A percentile compares a stretch with the other conserved stretches of the same genome.
Evolutionary conservation across 148 eudicot genomes (phyloP).

Genomic region (Tetragonia tetragonoides): DNA sequence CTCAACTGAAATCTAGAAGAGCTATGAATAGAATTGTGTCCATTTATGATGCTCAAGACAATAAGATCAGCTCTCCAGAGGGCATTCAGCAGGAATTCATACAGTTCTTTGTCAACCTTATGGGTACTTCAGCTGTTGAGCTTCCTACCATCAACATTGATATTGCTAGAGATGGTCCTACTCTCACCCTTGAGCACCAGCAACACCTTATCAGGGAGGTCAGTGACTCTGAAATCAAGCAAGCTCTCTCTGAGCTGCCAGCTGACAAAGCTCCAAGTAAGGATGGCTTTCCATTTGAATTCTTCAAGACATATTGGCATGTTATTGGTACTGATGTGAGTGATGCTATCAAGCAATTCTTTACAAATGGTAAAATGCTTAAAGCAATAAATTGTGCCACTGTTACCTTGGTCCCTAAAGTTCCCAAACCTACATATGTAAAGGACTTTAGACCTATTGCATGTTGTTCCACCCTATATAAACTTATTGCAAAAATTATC

Average conservation of each 20-base stretch:
- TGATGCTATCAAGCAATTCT: not conserved
- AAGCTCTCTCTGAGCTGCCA: not conserved
- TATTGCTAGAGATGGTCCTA: not conserved
- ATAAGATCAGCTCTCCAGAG: not conserved
- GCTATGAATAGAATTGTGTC: not conserved
- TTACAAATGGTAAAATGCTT: not conserved
- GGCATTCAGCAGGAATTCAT: not conserved
- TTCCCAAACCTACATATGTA: not conserved
- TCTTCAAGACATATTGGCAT: too few species aligned
- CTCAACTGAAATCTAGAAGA: too few species aligned
- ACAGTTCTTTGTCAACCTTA: not conserved
- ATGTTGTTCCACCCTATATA: not conserved
- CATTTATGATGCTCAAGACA: not conserved
- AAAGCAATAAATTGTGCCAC: not conserved
- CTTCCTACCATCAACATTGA: not conserved
- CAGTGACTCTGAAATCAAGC: not conserved
- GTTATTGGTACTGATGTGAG: too few species aligned
- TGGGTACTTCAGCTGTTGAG: not conserved
- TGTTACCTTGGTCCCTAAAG: not conserved
- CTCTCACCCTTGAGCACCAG: not conserved
- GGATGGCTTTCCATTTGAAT: too few species aligned
- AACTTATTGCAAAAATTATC: not conserved
- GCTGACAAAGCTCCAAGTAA: not conserved
- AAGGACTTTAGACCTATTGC: constrained; percentile 1
- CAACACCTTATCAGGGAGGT: not conserved